These are phyloP conservation scores for Potentilla sterilis DNA, from an alignment of 306 rosid species.

Conservation along the genomic window DNA sequence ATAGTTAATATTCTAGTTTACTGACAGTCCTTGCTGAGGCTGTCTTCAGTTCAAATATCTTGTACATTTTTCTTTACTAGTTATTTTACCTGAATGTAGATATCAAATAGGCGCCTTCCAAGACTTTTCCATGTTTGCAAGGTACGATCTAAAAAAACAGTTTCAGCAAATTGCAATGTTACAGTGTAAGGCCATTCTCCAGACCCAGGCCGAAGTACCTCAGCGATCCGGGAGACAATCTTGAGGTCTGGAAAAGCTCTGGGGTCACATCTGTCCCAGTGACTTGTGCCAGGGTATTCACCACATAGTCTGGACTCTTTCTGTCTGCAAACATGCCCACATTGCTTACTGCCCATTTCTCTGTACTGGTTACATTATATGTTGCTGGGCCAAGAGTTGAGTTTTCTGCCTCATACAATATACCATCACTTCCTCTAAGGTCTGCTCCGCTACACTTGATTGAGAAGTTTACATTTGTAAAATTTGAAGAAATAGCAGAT, in stretches of 20 bases:
- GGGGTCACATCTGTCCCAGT: conserved; percentile 10
- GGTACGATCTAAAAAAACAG: conserved; percentile 20
- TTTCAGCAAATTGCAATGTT: conserved; percentile 53
- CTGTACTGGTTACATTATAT: conserved; percentile 2
- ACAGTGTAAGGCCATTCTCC: conserved; percentile 46
- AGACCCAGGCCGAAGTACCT: conserved; percentile 52
- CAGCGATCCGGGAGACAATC: conserved; percentile 27
- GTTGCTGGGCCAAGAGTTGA: conserved; percentile 16
- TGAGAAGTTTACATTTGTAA: conserved; percentile 29
- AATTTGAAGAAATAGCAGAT: too few relatives aligned
- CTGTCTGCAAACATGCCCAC: conserved; percentile 7
- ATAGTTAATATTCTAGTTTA: neutral
- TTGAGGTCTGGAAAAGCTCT: conserved; percentile 23
- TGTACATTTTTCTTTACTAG: too few relatives aligned
- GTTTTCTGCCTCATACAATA: conserved; percentile 20
- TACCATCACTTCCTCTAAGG: conserved; percentile 12
- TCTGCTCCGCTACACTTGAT: conserved; percentile 27
- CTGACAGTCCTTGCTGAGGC: neutral
- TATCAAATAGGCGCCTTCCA: conserved; percentile 32
- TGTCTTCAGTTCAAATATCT: too few relatives aligned
- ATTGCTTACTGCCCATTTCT: conserved; percentile 29
- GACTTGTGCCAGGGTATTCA: neutral
- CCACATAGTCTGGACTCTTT: neutral
- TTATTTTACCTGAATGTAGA: conserved; percentile 39
- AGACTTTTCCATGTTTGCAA: conserved; percentile 30